A percentile compares a stretch with the other conserved stretches of the same genome.
phyloP scores from a whole-genome alignment of 495 filamentous ascomycete species.

The Lindgomyces ingoldianus region DNA sequence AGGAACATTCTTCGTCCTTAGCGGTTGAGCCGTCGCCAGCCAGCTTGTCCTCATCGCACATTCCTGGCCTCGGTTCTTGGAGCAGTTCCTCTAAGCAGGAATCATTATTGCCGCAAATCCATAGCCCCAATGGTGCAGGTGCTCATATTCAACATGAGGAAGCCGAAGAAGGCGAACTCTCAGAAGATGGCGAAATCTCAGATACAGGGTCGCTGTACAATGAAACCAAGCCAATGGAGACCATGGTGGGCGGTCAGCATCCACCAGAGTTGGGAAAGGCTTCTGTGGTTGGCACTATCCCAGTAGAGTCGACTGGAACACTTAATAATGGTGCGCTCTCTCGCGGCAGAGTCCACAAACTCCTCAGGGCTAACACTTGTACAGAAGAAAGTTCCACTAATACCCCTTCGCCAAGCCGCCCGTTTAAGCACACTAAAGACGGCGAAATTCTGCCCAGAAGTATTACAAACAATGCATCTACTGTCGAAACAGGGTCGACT shows the following conservation, averaged over 20 bases:
- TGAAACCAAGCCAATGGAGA: background rate
- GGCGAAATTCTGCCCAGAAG: background rate
- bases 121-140: background rate
- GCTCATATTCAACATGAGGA: background rate
- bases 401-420: background rate
- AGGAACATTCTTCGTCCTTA: background rate
- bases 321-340: background rate
- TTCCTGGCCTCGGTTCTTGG: slow-evolving; percentile 33
- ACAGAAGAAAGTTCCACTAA: background rate
- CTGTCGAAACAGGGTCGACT: background rate
- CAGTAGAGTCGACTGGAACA: background rate
- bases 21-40: slow-evolving; percentile 6
- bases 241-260: background rate
- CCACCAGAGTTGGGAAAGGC: background rate
- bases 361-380: background rate
- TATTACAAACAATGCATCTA: background rate
- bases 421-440: background rate
- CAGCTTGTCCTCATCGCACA: slow-evolving; percentile 1
- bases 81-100: slow-evolving; percentile 8
- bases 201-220: slow-evolving; percentile 23
- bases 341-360: background rate
- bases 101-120: background rate
- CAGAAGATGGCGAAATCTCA: slow-evolving; percentile 27
- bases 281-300: background rate
- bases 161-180: slow-evolving; percentile 26